These are phyloP conservation scores for Blastomyces silverae DNA, from an alignment of 2,329 filamentous ascomycete species.

Conservation along the genomic window DNA sequence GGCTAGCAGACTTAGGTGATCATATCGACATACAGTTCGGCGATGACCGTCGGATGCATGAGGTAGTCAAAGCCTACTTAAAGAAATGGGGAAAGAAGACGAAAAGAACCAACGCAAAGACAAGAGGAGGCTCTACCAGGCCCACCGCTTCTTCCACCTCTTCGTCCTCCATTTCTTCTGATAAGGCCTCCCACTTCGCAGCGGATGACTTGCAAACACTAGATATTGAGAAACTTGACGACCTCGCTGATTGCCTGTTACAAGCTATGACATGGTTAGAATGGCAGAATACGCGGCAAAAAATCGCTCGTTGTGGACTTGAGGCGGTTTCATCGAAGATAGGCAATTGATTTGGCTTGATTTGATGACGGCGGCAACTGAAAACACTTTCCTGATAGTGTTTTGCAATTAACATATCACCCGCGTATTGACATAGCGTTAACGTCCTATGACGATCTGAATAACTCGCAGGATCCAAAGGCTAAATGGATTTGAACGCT, in stretches of 20 bases:
- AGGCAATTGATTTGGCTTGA: not conserved
- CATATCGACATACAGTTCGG: not conserved
- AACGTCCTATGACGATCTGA: not conserved
- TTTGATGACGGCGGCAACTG: not conserved
- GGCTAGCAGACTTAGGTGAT: not conserved
- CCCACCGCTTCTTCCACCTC: not conserved
- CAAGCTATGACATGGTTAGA: constrained; percentile 70
- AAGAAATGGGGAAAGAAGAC: constrained; percentile 25
- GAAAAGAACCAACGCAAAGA: not conserved
- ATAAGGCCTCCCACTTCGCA: constrained; percentile 21
- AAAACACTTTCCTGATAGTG: not conserved
- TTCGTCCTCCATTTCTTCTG: no score
- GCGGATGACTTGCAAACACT: constrained; percentile 18
- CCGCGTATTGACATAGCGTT: not conserved
- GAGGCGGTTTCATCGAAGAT: constrained; percentile 19
- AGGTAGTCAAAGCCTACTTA: constrained; percentile 28
- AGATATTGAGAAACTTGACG: constrained; percentile 60
- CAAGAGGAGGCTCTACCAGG: not conserved
- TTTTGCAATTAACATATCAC: not conserved
- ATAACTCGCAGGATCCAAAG: not conserved
- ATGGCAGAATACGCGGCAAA: constrained; percentile 53
- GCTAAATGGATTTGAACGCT: not conserved
- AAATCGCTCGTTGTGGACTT: constrained; percentile 25
- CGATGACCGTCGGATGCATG: constrained; percentile 21
- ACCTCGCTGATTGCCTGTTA: constrained; percentile 70